Evolutionary conservation across 345 rosid genomes (phyloP), one percentile per base, ranked within the genome.

Genomic region (Passiflora organensis): DNA sequence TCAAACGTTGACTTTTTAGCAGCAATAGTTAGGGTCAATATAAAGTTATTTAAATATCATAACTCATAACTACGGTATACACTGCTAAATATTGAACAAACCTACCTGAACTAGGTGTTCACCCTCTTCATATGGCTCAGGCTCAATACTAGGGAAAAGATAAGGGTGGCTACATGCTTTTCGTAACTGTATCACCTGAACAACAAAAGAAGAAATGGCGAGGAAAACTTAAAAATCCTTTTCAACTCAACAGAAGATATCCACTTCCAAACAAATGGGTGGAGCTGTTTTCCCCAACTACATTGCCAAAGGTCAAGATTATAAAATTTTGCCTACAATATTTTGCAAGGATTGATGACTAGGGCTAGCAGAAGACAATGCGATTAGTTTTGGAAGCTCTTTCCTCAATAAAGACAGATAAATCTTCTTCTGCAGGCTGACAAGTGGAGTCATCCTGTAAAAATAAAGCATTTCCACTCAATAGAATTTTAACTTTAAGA

Each of bases 161-260:
- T 87, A 90, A 63, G 95, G 95, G 67, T 87, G 97, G 75, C 97
- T 87, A 65, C 94, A 87, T 53, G 96, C 84, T 81, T 90, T 90
- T 58, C 97, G 72, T 44, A 87, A 78, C 61, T 87, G 96, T 55
- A 90, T 76, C 50, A 90, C 95, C 97, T 87, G 58, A 49, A 55
- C 42, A 70, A 39, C 55, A 43, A 46, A 59, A 47, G 54, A n/a
- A 56, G 12, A 58, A 16, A 12, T 25, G 28, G 37, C 52, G 32
- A 47, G 43, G 19, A 58, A 56, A 62, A 48, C 14, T 34, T 22
- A 23, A 48, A 13, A 14, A 19, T 20, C 15, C 38, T 8, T 8
- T 28, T 28, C 34, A 8, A 28, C 34, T 2, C 34, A 28, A 28
- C 3, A 8, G 34, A 28, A 28, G 34, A 3, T 28, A 28, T 28